phyloP scores from a whole-genome alignment of 164 flowering plant species.

The Vitis riparia region DNA sequence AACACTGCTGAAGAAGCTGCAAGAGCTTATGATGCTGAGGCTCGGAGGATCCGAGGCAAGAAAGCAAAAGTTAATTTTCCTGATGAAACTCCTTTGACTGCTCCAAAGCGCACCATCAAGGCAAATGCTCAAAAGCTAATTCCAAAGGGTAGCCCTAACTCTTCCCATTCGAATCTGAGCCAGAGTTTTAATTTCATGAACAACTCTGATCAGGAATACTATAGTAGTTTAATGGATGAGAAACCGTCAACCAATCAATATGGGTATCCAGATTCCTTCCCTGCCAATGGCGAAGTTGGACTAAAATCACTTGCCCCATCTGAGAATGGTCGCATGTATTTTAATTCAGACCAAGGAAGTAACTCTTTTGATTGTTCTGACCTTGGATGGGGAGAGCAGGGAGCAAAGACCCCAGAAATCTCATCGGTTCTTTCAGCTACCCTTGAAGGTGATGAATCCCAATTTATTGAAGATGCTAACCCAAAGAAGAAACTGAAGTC shows the following conservation, averaged over 20 bases:
- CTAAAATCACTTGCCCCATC: constrained; percentile 30
- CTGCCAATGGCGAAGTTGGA: constrained; percentile 21
- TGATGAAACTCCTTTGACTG: constrained; percentile 41
- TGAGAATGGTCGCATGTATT: constrained; percentile 31
- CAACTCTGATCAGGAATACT: constrained; percentile 34
- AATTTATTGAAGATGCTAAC: constrained; percentile 43
- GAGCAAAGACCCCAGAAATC: constrained; percentile 62
- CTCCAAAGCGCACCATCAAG: constrained; percentile 42
- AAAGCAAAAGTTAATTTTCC: constrained; percentile 99
- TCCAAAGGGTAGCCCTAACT: constrained; percentile 20
- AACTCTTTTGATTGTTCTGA: constrained; percentile 77
- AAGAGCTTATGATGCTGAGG: constrained; percentile 97
- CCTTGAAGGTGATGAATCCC: constrained; percentile 44
- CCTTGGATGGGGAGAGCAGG: constrained; percentile 66
- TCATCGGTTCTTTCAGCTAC: constrained; percentile 52
- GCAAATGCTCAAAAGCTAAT: constrained; percentile 29
- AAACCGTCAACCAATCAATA: constrained; percentile 44
- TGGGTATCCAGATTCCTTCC: constrained; percentile 25
- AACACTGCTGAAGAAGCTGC: constrained; percentile 99
- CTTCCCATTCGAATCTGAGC: constrained; percentile 29
- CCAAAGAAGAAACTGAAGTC: constrained; percentile 64
- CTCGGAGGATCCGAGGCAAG: constrained; percentile 88
- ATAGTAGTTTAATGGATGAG: constrained; percentile 47
- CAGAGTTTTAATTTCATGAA: constrained; percentile 30
- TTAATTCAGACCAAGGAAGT: constrained; percentile 76